phyloP scores from a whole-genome alignment of 768 basidiomycete genomes.

The Psilocybe cubensis region DNA sequence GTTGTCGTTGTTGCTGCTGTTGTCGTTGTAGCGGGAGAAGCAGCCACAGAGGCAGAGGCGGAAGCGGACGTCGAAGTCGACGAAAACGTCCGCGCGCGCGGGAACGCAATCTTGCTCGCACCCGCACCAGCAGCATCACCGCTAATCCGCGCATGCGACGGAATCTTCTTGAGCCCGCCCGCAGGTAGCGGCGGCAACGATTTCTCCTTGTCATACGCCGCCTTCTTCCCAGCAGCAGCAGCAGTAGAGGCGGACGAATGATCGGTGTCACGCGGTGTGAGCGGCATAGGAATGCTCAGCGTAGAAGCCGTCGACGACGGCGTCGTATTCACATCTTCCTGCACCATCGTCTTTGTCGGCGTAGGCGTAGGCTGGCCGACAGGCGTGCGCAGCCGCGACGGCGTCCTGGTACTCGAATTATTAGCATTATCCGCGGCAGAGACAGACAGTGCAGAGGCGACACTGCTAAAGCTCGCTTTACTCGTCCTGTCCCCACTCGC shows the following conservation, averaged over 20 bases:
- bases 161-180: conserved; percentile 21
- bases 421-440: too few relatives aligned
- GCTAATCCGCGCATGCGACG: conserved; percentile 8
- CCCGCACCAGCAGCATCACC: not conserved
- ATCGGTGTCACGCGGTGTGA: conserved; percentile 34
- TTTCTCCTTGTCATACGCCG: conserved; percentile 35
- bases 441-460: conserved; percentile 23
- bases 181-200: conserved; percentile 37
- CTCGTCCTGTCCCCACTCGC: not conserved
- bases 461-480: conserved; percentile 33
- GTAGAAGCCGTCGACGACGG: conserved; percentile 39
- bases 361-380: not conserved
- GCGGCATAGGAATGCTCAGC: conserved; percentile 36
- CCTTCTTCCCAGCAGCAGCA: conserved; percentile 1
- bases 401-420: not conserved
- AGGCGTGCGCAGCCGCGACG: not conserved
- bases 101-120: conserved; percentile 20
- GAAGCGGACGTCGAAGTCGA: conserved; percentile 17
- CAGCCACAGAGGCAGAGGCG: too few relatives aligned
- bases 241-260: conserved; percentile 13
- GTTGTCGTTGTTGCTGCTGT: conserved; percentile 13
- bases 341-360: conserved; percentile 12
- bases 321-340: conserved; percentile 24
- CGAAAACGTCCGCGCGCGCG: conserved; percentile 28
- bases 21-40: too few relatives aligned